Conservation (phyloP, 1,284 basidiomycete species). For the Melampsora americana region DNA sequence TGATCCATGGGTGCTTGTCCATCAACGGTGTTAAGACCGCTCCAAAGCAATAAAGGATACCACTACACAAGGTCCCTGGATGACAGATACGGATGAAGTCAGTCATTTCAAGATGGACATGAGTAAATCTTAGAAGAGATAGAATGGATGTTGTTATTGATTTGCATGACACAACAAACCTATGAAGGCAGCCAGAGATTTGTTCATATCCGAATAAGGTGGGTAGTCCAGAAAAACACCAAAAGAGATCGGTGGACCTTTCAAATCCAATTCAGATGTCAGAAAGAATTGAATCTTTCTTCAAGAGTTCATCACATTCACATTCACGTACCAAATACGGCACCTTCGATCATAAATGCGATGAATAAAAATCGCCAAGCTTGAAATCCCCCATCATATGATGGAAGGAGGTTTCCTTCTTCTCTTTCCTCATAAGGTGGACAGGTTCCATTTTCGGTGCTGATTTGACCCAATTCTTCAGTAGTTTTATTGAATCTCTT, state of each 20-base stretch:
- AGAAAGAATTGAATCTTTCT: no score
- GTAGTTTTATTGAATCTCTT: no score
- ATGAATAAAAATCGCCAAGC: no score
- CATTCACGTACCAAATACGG: slow-evolving; percentile 18
- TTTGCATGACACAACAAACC: not conserved
- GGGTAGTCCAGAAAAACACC: slow-evolving; percentile 31
- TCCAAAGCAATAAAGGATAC: slow-evolving; percentile 26
- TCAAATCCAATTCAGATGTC: not conserved
- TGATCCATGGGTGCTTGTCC: slow-evolving; percentile 5
- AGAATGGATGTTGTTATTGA: no score
- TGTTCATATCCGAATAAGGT: slow-evolving; percentile 25
- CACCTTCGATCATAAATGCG: slow-evolving; percentile 32
- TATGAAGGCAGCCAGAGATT: slow-evolving; percentile 27
- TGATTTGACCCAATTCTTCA: no score
- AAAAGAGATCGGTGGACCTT: slow-evolving; percentile 29
- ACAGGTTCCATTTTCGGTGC: no score
- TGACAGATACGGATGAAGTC: not conserved
- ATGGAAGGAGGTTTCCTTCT: no score
- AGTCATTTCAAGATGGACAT: no score
- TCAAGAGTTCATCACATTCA: not conserved
- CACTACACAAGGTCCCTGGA: slow-evolving; percentile 20
- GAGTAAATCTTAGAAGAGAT: no score
- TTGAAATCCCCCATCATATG: no score
- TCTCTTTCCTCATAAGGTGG: no score
- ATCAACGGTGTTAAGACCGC: slow-evolving; percentile 15